phyloP scores from a whole-genome alignment of 2,329 filamentous ascomycete genomes.

The Colletotrichum echinochloae region DNA sequence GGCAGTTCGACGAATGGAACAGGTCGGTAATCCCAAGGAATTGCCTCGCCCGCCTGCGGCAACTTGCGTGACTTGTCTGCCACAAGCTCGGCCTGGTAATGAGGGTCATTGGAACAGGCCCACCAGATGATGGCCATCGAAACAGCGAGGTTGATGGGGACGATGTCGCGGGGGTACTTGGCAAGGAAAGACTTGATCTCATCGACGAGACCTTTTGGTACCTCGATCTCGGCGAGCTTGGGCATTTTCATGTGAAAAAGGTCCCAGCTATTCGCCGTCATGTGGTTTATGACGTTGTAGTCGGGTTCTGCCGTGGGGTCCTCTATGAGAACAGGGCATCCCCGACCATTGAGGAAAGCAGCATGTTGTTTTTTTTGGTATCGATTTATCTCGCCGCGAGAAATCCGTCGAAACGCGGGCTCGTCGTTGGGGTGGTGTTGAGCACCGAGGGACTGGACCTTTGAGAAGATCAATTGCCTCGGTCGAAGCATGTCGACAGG shows the following conservation, averaged over 20 bases:
- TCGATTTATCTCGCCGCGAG: background rate
- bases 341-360: background rate
- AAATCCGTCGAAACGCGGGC: background rate
- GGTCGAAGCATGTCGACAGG: conserved; percentile 21
- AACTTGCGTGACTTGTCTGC: background rate
- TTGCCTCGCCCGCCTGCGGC: background rate
- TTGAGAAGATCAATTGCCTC: background rate
- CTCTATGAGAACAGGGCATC: background rate
- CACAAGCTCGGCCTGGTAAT: background rate
- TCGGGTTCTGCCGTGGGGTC: background rate
- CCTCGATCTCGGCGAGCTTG: background rate
- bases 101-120: too few species aligned
- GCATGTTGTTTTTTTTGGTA: background rate
- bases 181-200: background rate
- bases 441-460: background rate
- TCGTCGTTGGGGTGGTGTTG: background rate
- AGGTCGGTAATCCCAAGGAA: background rate
- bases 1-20: background rate
- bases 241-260: conserved; percentile 1
- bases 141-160: conserved; percentile 1
- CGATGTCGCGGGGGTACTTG: background rate
- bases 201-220: background rate
- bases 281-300: background rate
- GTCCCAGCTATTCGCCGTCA: background rate
- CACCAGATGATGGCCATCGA: background rate